Evolutionary conservation across 345 rosid genomes (phyloP), one percentile per base, ranked within the genome.

Genomic region (Moricandia arvensis): DNA sequence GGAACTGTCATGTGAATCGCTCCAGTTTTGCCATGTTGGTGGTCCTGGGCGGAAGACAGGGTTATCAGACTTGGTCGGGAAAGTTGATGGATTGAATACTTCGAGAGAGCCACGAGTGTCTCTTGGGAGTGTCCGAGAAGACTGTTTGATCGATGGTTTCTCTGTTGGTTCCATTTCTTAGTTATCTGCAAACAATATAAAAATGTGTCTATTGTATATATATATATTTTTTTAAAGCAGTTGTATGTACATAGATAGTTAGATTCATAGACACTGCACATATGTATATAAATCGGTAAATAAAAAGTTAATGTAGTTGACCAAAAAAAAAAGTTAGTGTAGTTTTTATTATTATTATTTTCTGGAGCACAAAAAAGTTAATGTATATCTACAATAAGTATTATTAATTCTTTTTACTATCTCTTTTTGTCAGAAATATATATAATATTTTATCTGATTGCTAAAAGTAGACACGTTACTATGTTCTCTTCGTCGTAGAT

Each of bases 91-190:
- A 66, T 90, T 90, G 76, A 94, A 94, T 13, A 91, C 91, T 61
- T 94, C 98, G 2, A 94, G 92, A 13, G 98, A 94, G 41, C 89
- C 97, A 53, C 98, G 91, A 10, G 84, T 31, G 78, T 87, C 93
- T 81, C 95, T 85, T 0, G 88, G 82, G 12, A 89, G 58, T 9
- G 87, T 81, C n/a, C 72, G 53, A 7, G 85, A 8, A 11, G 89
- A 73, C 21, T 59, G 76, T 60, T 79, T 78, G 65, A 80, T 81
- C 33, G 89, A 57, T 59, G 91, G 69, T 75, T 83, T 80, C 29
- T 82, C 88, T 2, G 83, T 53, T 47, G 81, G 78, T 9, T 86
- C 88, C 93, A 90, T 87, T 45, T 59, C 53, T 69, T 37, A n/a
- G 27, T 49, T 73, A 68, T 41, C 63, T 59, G 7, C 27, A 24